phyloP scores from a whole-genome alignment of 441 rosid species.

The Erodium moschatum region DNA sequence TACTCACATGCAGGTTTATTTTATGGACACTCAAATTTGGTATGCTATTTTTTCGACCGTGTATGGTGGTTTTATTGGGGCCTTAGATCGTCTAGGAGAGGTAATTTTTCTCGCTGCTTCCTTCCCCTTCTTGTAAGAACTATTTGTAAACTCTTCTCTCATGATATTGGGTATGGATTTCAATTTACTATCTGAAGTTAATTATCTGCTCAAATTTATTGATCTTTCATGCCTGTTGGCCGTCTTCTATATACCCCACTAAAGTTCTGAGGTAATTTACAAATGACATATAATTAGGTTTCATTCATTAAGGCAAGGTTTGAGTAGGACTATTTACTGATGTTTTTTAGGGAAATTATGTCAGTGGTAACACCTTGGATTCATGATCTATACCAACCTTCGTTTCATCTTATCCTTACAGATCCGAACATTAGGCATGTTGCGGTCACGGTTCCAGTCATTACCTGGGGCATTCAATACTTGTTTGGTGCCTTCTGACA shows the following conservation, averaged over 20 bases:
- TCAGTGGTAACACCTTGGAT: neutral
- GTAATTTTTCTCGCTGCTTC: constrained; percentile 31
- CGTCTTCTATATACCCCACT: neutral
- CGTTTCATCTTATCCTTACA: constrained; percentile 20
- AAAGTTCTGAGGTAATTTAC: neutral
- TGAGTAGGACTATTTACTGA: neutral
- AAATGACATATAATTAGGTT: neutral
- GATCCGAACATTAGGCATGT: constrained; percentile 97
- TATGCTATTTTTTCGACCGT: constrained; percentile 79
- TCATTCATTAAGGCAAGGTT: neutral
- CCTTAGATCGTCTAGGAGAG: constrained; percentile 97
- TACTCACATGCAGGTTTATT: constrained; percentile 59
- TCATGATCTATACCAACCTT: neutral
- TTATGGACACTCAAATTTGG: constrained; percentile 99
- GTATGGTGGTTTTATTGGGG: constrained; percentile 90
- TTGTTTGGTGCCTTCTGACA: constrained; percentile 80
- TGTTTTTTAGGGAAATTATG: neutral
- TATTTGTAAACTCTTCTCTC: neutral
- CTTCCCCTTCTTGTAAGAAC: constrained; percentile 9
- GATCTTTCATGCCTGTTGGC: neutral
- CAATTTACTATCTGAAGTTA: neutral
- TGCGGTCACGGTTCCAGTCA: constrained; percentile 93
- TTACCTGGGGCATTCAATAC: constrained; percentile 92
- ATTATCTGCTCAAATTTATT: neutral
- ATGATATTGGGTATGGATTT: neutral